A percentile compares a stretch with the other conserved stretches of the same genome.
Conservation (phyloP, 352 stramenopile species). For the Phytopythium kandeliae region DNA sequence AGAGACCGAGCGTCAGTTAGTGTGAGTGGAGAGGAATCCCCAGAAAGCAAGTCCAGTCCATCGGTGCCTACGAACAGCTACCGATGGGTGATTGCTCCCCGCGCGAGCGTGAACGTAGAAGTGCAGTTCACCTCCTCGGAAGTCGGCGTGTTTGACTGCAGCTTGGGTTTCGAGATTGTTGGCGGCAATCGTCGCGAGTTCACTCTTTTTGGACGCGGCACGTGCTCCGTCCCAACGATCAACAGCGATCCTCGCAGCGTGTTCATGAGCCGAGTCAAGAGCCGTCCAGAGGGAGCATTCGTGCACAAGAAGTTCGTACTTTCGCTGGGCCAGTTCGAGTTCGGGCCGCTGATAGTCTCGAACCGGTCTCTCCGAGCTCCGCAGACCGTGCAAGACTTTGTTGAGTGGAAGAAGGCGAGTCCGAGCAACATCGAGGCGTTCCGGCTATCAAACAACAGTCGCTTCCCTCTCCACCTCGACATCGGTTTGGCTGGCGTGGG, state of each 20-base stretch:
- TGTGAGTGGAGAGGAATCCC: not conserved
- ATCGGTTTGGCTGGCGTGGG: conserved; percentile 32
- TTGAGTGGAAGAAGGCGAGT: conserved; percentile 35
- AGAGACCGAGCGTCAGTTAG: not conserved
- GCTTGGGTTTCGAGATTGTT: conserved; percentile 89
- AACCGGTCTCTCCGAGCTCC: conserved; percentile 7
- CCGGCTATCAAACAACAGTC: conserved; percentile 88
- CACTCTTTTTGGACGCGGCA: conserved; percentile 73
- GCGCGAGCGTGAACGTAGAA: conserved; percentile 45
- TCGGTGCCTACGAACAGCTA: not conserved
- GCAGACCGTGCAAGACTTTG: conserved; percentile 41
- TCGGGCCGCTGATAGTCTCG: conserved; percentile 83
- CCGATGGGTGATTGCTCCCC: conserved; percentile 80
- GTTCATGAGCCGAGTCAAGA: conserved; percentile 93
- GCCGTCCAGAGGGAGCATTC: conserved; percentile 45
- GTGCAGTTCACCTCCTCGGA: conserved; percentile 80
- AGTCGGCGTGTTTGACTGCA: conserved; percentile 78
- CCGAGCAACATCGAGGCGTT: conserved; percentile 87
- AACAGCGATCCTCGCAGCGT: conserved; percentile 92
- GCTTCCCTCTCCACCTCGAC: conserved; percentile 67
- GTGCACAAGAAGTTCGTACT: conserved; percentile 91
- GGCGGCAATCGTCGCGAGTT: conserved; percentile 74
- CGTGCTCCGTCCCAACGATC: conserved; percentile 87
- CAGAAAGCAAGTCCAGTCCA: not conserved
- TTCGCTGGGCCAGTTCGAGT: conserved; percentile 88